Base-by-base conservation (phyloP, 1,139 yeast genomes). In the Magnusiomyces paraingens region DNA sequence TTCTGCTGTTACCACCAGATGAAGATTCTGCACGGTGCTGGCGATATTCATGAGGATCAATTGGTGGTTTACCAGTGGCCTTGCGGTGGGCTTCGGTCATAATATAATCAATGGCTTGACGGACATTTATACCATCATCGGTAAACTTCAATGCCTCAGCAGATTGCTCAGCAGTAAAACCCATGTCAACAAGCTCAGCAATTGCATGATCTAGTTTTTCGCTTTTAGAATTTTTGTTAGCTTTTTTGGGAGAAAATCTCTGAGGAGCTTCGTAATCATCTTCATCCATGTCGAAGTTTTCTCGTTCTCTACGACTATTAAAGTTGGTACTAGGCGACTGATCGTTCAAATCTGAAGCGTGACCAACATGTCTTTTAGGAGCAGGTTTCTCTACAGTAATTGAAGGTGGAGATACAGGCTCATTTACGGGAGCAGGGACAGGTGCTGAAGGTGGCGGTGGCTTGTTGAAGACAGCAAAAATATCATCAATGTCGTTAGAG, bases 131-230 rank as follows among this genome's bases (percentile, higher is more conserved):
- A 0, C 91, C 93, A n/a, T 73, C 69, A 21, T 71, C 67, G 0
- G 82, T 76, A 49, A 70, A 65, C 18, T 72, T 74, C 45, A 88
- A 73, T 0, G 95, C 95, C 8, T 73, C 71, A 45, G 75, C 77
- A 2, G 94, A 82, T 52, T 77, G 80, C 1, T 81, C 84, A 1
- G 78, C 71, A 0, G 84, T 70, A 62, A 88, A 88, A 1, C 96
- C 95, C 79, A 88, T 87, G 58, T 88, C 95, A 1, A 87, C 70
- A 52, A 88, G 72, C 61, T 83, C 87, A 0, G 93, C 93, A 26
- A 87, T 67, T 1, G 82, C 74, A 21, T 73, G 74, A 62, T 85
- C 94, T 44, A 70, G 59, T 3, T 68, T 65, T 48, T 67, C 69
- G 12, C 57, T 49, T 8, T 26, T 26, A 26, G 32, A 26, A 26